Percentiles rank a stretch among this genome's conserved stretches.
phyloP scores from a whole-genome alignment of 2,329 filamentous ascomycete genomes.

The Phaeosphaeriaceae sp. region DNA sequence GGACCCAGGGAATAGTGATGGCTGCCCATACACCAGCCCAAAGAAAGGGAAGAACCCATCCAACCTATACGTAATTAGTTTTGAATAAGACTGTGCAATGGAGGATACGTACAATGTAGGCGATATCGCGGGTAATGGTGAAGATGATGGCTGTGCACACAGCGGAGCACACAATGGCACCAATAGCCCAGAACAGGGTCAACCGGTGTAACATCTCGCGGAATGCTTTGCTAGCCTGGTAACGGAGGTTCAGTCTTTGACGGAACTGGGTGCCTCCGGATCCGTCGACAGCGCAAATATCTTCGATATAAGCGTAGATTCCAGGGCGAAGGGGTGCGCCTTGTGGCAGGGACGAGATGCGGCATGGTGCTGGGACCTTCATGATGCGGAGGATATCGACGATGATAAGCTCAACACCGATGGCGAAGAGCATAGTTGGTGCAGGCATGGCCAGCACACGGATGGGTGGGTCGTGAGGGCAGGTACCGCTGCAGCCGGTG shows the following conservation, averaged over 20 bases:
- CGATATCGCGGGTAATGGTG: constrained; percentile 55
- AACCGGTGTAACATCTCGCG: constrained; percentile 59
- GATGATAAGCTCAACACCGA: constrained; percentile 58
- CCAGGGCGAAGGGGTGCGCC: constrained; percentile 60
- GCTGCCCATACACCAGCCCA: constrained; percentile 57
- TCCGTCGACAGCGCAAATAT: constrained; percentile 61
- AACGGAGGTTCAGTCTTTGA: constrained; percentile 58
- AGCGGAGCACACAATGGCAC: constrained; percentile 49
- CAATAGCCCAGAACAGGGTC: constrained; percentile 61
- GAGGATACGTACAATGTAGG: constrained; percentile 52
- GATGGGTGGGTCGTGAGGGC: constrained; percentile 56
- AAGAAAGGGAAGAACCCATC: constrained; percentile 57
- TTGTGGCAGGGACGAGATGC: constrained; percentile 60
- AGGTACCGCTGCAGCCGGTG: constrained; percentile 48
- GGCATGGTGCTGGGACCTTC: constrained; percentile 55
- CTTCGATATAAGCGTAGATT: constrained; percentile 62
- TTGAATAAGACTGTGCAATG: not conserved
- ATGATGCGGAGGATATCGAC: constrained; percentile 57
- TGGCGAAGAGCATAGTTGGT: constrained; percentile 59
- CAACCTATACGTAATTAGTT: constrained; percentile 42
- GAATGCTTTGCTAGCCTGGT: constrained; percentile 61
- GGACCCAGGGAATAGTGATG: constrained; percentile 55
- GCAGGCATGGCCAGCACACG: constrained; percentile 61
- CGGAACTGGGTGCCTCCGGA: constrained; percentile 60
- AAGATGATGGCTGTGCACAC: constrained; percentile 55